Evolutionary conservation across 177 flowering plant genomes (phyloP).

Genomic region (Tripterygium wilfordii): DNA sequence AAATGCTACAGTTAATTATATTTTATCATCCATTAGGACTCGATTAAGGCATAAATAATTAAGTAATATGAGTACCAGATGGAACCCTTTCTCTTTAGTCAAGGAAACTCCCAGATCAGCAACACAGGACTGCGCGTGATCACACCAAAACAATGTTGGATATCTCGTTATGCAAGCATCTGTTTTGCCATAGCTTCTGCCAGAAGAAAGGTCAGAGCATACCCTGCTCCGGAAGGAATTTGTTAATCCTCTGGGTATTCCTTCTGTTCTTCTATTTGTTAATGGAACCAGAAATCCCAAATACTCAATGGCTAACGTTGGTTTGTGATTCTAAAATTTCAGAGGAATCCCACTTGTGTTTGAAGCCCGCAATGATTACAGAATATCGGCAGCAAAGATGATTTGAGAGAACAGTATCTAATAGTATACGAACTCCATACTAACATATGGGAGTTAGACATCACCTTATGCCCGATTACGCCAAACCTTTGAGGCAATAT

Average conservation of each 20-base stretch:
- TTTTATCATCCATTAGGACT: not conserved
- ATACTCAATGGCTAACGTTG: conserved; percentile 40
- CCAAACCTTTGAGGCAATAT: too few species aligned
- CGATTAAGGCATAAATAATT: not conserved
- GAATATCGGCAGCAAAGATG: not conserved
- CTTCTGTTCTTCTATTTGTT: conserved; percentile 32
- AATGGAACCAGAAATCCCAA: conserved; percentile 34
- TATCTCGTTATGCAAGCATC: conserved; percentile 51
- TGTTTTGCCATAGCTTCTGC: conserved; percentile 25
- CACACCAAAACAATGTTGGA: conserved; percentile 29
- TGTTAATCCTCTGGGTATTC: conserved; percentile 31
- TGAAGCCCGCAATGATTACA: not conserved
- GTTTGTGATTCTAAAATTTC: conserved; percentile 10
- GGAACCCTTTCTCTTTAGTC: conserved; percentile 45
- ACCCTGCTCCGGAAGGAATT: conserved; percentile 43
- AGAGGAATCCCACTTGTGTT: not conserved
- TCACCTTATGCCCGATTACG: too few species aligned
- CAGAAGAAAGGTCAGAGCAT: conserved; percentile 37
- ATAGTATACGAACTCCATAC: too few species aligned
- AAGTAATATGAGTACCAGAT: conserved; percentile 33
- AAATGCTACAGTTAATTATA: not conserved
- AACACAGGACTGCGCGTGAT: conserved; percentile 39
- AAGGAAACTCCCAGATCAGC: conserved; percentile 54
- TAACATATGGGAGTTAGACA: too few species aligned
- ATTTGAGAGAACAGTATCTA: not conserved